Percentiles rank a stretch among this genome's conserved stretches.
These are phyloP conservation scores for Hymenoscyphus fraxineus DNA, from an alignment of 2,329 filamentous ascomycete genomes.

Conservation along the genomic window DNA sequence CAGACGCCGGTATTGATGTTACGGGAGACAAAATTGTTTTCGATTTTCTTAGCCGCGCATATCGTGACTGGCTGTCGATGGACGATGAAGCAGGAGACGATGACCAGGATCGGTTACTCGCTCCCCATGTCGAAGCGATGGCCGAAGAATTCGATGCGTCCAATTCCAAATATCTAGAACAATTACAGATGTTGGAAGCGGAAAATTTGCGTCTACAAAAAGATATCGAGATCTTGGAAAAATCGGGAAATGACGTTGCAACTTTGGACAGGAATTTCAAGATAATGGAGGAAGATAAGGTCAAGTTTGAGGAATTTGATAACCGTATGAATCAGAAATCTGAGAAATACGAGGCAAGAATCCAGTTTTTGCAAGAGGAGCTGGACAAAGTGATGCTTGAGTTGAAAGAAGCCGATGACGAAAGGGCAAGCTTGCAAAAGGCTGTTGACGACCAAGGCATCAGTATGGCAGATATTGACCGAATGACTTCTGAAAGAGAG, in stretches of 20 bases:
- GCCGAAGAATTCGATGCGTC: constrained; percentile 78
- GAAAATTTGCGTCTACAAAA: constrained; percentile 77
- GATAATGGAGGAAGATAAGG: constrained; percentile 89
- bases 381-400: constrained; percentile 74
- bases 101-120: constrained; percentile 72
- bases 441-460: constrained; percentile 91
- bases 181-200: constrained; percentile 79
- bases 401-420: constrained; percentile 74
- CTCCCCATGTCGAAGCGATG: constrained; percentile 85
- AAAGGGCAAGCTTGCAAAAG: constrained; percentile 74
- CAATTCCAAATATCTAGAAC: constrained; percentile 79
- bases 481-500: constrained; percentile 94
- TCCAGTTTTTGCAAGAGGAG: constrained; percentile 79
- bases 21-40: constrained; percentile 91
- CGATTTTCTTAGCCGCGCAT: constrained; percentile 83
- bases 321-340: constrained; percentile 76
- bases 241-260: constrained; percentile 76
- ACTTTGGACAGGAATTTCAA: constrained; percentile 86
- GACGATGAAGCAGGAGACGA: constrained; percentile 85
- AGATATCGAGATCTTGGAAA: constrained; percentile 86
- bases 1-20: constrained; percentile 83
- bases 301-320: constrained; percentile 96
- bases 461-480: constrained; percentile 97
- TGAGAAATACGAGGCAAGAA: constrained; percentile 81
- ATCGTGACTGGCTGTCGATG: constrained; percentile 89